phyloP scores from a whole-genome alignment of 1,139 yeast species.

The Debaryomyces psychrophilus region DNA sequence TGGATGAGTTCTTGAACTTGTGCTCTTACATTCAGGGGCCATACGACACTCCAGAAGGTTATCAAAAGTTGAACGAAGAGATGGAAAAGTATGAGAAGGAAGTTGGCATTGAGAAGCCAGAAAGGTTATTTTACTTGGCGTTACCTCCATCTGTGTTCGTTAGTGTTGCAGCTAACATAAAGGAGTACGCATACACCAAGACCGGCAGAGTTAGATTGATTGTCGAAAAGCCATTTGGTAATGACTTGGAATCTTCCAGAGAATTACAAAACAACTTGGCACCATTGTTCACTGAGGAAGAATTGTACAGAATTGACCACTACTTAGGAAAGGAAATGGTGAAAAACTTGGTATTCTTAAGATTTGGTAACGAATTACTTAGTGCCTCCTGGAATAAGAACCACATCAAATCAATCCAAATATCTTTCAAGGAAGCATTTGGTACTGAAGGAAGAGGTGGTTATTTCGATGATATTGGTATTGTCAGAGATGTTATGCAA shows the following conservation, averaged over 20 bases:
- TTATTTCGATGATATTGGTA: slow-evolving; percentile 92
- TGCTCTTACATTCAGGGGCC: slow-evolving; percentile 74
- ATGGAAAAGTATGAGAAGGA: slow-evolving; percentile 63
- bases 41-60: slow-evolving; percentile 81
- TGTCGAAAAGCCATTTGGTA: slow-evolving; percentile 98
- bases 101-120: slow-evolving; percentile 50
- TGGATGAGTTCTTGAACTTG: slow-evolving; percentile 65
- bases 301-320: slow-evolving; percentile 93
- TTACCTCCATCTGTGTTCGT: slow-evolving; percentile 93
- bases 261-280: slow-evolving; percentile 75
- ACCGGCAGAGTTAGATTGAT: slow-evolving; percentile 79
- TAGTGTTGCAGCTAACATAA: slow-evolving; percentile 73
- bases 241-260: slow-evolving; percentile 77
- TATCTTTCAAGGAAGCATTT: slow-evolving; percentile 92
- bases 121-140: slow-evolving; percentile 87
- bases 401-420: slow-evolving; percentile 77
- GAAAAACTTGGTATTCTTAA: slow-evolving; percentile 81
- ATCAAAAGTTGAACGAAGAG: slow-evolving; percentile 52
- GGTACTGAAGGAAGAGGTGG: slow-evolving; percentile 99
- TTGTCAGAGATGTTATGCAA: slow-evolving; percentile 97
- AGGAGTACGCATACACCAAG: slow-evolving; percentile 65
- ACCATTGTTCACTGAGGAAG: slow-evolving; percentile 89
- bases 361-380: slow-evolving; percentile 88
- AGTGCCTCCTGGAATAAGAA: slow-evolving; percentile 86
- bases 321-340: slow-evolving; percentile 98